Percentiles rank a stretch among this genome's conserved stretches.
phyloP scores from a whole-genome alignment of 768 basidiomycete species.

The Leccinum obscurum region DNA sequence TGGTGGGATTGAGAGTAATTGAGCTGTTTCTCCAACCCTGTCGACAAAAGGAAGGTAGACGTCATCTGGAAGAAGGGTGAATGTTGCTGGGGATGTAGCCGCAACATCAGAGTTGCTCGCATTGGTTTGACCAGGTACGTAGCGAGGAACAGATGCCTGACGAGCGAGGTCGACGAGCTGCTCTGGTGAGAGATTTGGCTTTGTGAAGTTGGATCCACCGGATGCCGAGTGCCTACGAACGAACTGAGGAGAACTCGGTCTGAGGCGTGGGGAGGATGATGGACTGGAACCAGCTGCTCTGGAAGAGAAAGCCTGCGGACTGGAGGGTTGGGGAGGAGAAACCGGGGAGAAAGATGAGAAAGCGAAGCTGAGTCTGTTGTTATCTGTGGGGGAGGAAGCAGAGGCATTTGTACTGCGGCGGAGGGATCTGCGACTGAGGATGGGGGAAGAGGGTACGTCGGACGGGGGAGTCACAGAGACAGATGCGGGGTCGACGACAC shows the following conservation, averaged over 20 bases:
- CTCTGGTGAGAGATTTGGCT: conserved; percentile 64
- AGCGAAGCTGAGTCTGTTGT: conserved; percentile 57
- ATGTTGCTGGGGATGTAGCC: conserved; percentile 47
- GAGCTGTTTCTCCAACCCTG: conserved; percentile 70
- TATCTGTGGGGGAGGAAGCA: conserved; percentile 25
- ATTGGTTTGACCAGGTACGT: conserved; percentile 10
- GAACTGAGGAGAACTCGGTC: conserved; percentile 48
- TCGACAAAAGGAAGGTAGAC: conserved; percentile 87
- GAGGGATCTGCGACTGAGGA: conserved; percentile 31
- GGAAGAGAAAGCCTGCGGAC: conserved; percentile 34
- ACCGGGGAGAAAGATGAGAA: conserved; percentile 57
- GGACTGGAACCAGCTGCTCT: conserved; percentile 33
- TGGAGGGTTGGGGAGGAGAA: conserved; percentile 25
- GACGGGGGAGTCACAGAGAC: conserved; percentile 22
- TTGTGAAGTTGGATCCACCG: conserved; percentile 36
- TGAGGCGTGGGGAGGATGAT: conserved; percentile 44
- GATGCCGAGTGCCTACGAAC: conserved; percentile 33
- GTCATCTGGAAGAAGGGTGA: conserved; percentile 74
- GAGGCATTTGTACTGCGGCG: conserved; percentile 36
- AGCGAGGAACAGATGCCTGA: conserved; percentile 50
- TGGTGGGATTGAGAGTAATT: conserved; percentile 63
- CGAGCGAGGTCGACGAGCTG: conserved; percentile 75
- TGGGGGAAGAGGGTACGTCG: conserved; percentile 27
- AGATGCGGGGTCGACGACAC: conserved; percentile 45
- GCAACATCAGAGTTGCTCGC: conserved; percentile 1